Evolutionary conservation across 805 yeast genomes (phyloP), one percentile per base, ranked within the genome.

Genomic region (Metschnikowia gruessii): DNA sequence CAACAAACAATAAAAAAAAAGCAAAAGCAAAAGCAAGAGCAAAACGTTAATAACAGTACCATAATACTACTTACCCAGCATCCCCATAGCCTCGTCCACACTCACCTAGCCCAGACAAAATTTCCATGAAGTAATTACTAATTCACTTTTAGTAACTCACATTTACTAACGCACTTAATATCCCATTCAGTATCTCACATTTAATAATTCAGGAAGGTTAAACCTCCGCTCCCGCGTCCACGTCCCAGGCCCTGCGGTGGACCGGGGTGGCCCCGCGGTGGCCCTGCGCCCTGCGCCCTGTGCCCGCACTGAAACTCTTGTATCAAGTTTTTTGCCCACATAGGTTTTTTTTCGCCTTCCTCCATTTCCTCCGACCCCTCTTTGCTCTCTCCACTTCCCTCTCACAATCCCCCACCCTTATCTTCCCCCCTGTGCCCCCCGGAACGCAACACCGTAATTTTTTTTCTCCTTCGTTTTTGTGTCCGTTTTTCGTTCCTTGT

Each of bases 381-480:
- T 36, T 40, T 24, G 37, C 40, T 22, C 44, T 22, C 44, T 26
- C 44, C 44, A 38, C 48, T 37, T 37, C 39, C 48, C 38, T 30
- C 18, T 30, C 36, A 29, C 40, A 35, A 32, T 10, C 49, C 11
- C 34, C 37, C 38, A 33, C 48, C 33, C 31, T 32, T 19, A 44
- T 34, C 48, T 44, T 39, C 22, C 32, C 35, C 29, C 42, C 45
- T 18, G 32, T 39, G 8, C 40, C 38, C 17, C 28, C 42, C 44
- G 35, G 28, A 26, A 7, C 35, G 32, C 24, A 40, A 30, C 30
- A 16, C 42, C 24, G 31, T 24, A 15, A 30, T 31, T 29, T 24
- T 24, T 36, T 22, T 43, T 31, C 37, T 26, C 30, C 11, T 26
- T 26, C 12, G 12, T 26, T 26, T 10, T 26, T 10, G n/a, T 10